Conservation (phyloP, 176 grass and related monocot genomes). For the Phyllostachys edulis region DNA sequence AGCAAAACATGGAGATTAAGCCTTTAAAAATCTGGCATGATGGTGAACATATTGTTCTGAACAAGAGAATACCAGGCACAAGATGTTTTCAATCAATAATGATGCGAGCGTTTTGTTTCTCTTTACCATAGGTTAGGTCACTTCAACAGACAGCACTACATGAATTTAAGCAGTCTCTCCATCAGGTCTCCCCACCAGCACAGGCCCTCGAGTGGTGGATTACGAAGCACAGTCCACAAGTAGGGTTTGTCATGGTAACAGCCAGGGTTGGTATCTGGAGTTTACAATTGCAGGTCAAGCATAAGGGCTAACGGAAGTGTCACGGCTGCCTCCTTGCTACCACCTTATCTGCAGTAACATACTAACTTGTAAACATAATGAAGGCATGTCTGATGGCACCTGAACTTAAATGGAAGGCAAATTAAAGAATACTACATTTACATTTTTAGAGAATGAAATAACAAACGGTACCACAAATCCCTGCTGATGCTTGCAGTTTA, state of each 20-base stretch:
- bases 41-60: too few species aligned
- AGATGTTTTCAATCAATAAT: too few species aligned
- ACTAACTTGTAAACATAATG: neutral
- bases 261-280: neutral
- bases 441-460: constrained; percentile 8
- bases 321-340: neutral
- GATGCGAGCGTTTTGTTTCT: neutral
- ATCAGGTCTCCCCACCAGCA: neutral
- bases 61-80: too few species aligned
- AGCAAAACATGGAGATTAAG: too few species aligned
- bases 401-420: neutral
- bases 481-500: constrained; percentile 28
- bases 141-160: constrained; percentile 3
- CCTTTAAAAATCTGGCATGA: too few species aligned
- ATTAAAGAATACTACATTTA: neutral
- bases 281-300: constrained; percentile 5
- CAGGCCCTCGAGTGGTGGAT: too few species aligned
- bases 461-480: constrained; percentile 39
- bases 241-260: neutral
- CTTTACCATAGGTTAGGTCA: neutral
- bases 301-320: neutral
- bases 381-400: neutral
- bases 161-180: neutral
- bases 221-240: neutral
- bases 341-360: constrained; percentile 5